Percentiles rank a stretch among this genome's conserved stretches.
Evolutionary conservation across 768 basidiomycete genomes (phyloP).

Genomic region (Astraeus odoratus): DNA sequence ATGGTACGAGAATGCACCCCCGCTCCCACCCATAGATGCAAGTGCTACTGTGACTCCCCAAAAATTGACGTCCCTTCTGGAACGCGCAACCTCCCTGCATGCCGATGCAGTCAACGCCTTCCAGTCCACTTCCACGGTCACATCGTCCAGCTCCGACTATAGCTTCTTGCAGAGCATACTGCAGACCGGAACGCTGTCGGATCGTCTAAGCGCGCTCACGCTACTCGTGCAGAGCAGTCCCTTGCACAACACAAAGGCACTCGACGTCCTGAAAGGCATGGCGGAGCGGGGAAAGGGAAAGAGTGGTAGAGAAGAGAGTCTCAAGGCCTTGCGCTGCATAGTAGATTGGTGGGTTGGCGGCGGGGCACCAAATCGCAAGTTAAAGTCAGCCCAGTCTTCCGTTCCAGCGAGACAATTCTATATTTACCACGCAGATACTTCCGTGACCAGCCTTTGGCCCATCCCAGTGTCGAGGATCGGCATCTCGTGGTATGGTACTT

Average conservation of each 20-base stretch:
- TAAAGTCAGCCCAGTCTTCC: slow-evolving; percentile 50
- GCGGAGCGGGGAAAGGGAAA: slow-evolving; percentile 73
- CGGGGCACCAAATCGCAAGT: slow-evolving; percentile 80
- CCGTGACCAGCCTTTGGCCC: slow-evolving; percentile 74
- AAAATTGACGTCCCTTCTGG: slow-evolving; percentile 38
- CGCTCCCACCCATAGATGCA: slow-evolving; percentile 13
- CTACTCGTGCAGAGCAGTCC: slow-evolving; percentile 85
- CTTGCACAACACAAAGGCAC: slow-evolving; percentile 73
- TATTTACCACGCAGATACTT: slow-evolving; percentile 59
- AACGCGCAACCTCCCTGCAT: slow-evolving; percentile 45
- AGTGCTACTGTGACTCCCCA: slow-evolving; percentile 31
- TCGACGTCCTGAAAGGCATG: slow-evolving; percentile 71
- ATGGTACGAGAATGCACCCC: slow-evolving; percentile 43
- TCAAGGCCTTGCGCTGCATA: slow-evolving; percentile 85
- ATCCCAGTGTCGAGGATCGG: slow-evolving; percentile 58
- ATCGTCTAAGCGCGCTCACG: slow-evolving; percentile 85
- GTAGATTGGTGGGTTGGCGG: slow-evolving; percentile 98
- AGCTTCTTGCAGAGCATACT: slow-evolving; percentile 83
- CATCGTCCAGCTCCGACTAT: slow-evolving; percentile 58
- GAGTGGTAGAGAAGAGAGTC: slow-evolving; percentile 86
- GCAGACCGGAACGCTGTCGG: slow-evolving; percentile 83
- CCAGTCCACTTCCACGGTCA: slow-evolving; percentile 40
- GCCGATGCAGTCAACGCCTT: slow-evolving; percentile 37
- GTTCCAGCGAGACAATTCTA: background rate
- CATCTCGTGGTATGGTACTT: slow-evolving; percentile 83